phyloP scores from a whole-genome alignment of 176 grass and related monocot species.

The Phoenix roebelenii region DNA sequence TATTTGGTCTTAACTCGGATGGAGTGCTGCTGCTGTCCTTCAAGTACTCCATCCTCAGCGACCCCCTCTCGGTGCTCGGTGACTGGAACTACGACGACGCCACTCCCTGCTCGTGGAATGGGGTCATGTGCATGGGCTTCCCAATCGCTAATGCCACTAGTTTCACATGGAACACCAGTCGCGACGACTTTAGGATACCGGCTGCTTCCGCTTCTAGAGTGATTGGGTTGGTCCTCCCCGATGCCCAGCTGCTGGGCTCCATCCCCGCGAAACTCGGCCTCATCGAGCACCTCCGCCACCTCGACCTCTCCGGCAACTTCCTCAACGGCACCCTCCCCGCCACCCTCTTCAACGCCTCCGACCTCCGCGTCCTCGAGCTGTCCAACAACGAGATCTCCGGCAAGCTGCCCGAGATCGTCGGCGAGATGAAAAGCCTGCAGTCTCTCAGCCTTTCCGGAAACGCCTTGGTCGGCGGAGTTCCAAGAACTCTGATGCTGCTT shows the following conservation, averaged over 20 bases:
- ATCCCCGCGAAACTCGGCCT: conserved; percentile 46
- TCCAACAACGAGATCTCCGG: conserved; percentile 72
- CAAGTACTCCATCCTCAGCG: conserved; percentile 56
- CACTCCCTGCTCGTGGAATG: conserved; percentile 82
- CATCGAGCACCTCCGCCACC: conserved; percentile 68
- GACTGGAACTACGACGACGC: conserved; percentile 53
- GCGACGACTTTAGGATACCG: background rate
- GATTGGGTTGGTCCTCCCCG: conserved; percentile 58
- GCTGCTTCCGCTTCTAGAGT: conserved; percentile 29
- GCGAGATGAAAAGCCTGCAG: conserved; percentile 39
- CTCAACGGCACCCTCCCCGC: conserved; percentile 52
- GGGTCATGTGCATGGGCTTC: conserved; percentile 57
- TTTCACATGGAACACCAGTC: conserved; percentile 3
- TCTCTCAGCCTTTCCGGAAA: conserved; percentile 74
- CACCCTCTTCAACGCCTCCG: conserved; percentile 46
- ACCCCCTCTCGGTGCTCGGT: conserved; percentile 50
- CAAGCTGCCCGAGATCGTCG: conserved; percentile 33
- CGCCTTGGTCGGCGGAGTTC: conserved; percentile 56
- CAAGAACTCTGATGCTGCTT: conserved; percentile 42
- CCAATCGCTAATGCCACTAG: background rate
- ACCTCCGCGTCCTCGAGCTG: conserved; percentile 65
- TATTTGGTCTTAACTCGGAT: conserved; percentile 50
- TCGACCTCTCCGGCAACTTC: conserved; percentile 83
- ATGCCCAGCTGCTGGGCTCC: conserved; percentile 55
- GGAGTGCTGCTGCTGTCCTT: conserved; percentile 56